phyloP scores from a whole-genome alignment of 768 basidiomycete genomes.

The Chalciporus piperatus region DNA sequence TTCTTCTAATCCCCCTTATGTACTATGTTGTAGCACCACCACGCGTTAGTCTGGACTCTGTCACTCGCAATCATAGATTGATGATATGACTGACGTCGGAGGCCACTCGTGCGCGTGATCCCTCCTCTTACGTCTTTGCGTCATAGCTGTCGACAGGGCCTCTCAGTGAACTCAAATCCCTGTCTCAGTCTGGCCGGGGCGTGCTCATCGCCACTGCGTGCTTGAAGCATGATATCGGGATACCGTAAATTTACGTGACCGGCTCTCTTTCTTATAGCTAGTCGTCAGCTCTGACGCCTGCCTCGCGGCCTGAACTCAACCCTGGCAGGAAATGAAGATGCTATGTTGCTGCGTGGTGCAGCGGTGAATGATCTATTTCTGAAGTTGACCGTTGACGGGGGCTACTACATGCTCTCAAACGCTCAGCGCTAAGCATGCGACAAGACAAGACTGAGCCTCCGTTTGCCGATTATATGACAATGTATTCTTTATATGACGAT shows the following conservation, averaged over 20 bases:
- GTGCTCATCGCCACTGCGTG: conserved; percentile 32
- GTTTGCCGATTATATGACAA: background rate
- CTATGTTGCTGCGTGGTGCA: conserved; percentile 16
- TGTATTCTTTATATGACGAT: background rate
- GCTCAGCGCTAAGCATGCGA: too few relatives aligned
- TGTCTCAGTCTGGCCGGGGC: conserved; percentile 7
- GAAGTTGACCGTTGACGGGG: conserved; percentile 7
- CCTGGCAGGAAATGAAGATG: conserved; percentile 16
- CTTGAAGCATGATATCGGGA: conserved; percentile 26
- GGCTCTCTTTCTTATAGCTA: background rate
- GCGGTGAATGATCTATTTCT: too few relatives aligned
- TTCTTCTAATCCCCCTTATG: conserved; percentile 15
- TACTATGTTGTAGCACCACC: conserved; percentile 11
- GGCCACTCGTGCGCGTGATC: background rate
- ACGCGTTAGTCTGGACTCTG: conserved; percentile 15
- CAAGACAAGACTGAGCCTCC: too few relatives aligned
- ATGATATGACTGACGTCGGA: background rate
- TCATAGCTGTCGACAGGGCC: conserved; percentile 8
- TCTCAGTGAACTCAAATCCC: background rate
- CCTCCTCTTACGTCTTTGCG: conserved; percentile 17
- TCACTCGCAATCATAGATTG: conserved; percentile 7
- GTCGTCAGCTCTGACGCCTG: conserved; percentile 6
- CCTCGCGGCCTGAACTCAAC: conserved; percentile 10
- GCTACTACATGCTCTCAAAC: background rate
- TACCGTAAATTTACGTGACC: conserved; percentile 29